Conservation (phyloP, 495 filamentous ascomycete species). For the Penicillium chermesinum region DNA sequence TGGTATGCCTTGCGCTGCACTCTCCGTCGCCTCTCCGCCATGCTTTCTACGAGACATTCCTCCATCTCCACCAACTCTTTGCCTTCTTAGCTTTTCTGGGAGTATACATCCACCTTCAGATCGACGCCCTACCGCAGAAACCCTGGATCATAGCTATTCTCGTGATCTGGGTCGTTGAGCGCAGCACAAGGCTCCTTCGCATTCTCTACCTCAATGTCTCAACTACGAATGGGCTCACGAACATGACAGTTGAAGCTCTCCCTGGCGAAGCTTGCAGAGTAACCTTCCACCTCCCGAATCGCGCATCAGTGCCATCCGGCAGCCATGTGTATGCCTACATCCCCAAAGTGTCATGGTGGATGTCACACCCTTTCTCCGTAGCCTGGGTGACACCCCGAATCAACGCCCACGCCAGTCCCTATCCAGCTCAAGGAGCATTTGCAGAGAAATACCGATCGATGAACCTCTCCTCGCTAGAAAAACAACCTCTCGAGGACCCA, state of each 20-base stretch:
- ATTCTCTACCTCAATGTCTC: constrained; percentile 58
- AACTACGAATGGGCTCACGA: constrained; percentile 31
- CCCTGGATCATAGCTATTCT: constrained; percentile 57
- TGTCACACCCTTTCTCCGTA: constrained; percentile 57
- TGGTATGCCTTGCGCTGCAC: constrained; percentile 63
- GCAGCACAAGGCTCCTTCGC: constrained; percentile 48
- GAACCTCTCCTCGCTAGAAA: constrained; percentile 30
- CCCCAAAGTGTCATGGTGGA: constrained; percentile 66
- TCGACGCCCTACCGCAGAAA: constrained; percentile 56
- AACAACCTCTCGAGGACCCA: constrained; percentile 34
- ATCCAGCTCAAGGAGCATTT: constrained; percentile 5
- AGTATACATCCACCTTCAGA: constrained; percentile 63
- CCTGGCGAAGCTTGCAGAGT: constrained; percentile 53
- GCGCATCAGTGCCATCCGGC: constrained; percentile 67
- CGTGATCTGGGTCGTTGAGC: constrained; percentile 61
- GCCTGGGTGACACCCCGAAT: constrained; percentile 46
- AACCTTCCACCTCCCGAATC: constrained; percentile 72
- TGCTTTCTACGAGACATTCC: constrained; percentile 87
- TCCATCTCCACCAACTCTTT: constrained; percentile 68
- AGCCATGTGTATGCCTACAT: constrained; percentile 81
- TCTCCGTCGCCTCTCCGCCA: constrained; percentile 73
- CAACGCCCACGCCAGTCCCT: constrained; percentile 13
- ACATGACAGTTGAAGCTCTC: constrained; percentile 44
- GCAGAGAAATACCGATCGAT: background rate
- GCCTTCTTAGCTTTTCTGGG: constrained; percentile 60